Evolutionary conservation across 2,329 filamentous ascomycete genomes (phyloP), one percentile per base, ranked within the genome.

Genomic region (Ophiosphaerella herpotricha): DNA sequence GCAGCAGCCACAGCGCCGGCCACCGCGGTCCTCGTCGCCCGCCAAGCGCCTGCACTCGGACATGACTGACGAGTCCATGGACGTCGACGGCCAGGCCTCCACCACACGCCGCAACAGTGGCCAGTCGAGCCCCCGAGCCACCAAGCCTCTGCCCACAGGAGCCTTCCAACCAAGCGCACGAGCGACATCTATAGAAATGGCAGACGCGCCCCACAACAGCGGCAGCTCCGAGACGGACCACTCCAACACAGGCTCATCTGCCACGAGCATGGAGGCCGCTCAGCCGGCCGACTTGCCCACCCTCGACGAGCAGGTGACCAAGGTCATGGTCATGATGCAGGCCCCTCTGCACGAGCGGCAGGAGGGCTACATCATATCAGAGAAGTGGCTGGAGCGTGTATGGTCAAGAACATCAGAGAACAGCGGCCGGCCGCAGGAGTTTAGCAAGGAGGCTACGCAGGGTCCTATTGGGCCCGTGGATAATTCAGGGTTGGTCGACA

Each of bases 381-480:
- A 81, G 43, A 80, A 80, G 51, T 97, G 94, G 94, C 80, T 97
- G 31, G 80, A 82, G 48, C 68, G 70, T 33, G 70, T 73, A 5
- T 70, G 63, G 54, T 64, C 70, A 3, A 55, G 70, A 26, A 71
- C 67, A 4, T 57, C 67, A 24, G 69, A 73, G 33, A 67, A 71
- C 42, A 55, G 50, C 38, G 52, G 47, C 51, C 59, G 56, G 29
- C 80, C 78, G 16, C 78, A 81, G 54, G 80, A 83, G 43, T 77
- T 75, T 34, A 77, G 81, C 52, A 88, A 89, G 55, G 75, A 80
- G n/a, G 81, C 82, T 8, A 68, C 79, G 9, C 81, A 86, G 50
- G 84, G 82, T 6, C 81, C 84, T 4, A 82, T 94, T 48, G 91
- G 91, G 1, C 89, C 90, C 0, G 83, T 97, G 29, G 91, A 97